Base-by-base conservation (phyloP, 2,329 filamentous ascomycete genomes). In the Gnomoniopsis smithogilvyi region DNA sequence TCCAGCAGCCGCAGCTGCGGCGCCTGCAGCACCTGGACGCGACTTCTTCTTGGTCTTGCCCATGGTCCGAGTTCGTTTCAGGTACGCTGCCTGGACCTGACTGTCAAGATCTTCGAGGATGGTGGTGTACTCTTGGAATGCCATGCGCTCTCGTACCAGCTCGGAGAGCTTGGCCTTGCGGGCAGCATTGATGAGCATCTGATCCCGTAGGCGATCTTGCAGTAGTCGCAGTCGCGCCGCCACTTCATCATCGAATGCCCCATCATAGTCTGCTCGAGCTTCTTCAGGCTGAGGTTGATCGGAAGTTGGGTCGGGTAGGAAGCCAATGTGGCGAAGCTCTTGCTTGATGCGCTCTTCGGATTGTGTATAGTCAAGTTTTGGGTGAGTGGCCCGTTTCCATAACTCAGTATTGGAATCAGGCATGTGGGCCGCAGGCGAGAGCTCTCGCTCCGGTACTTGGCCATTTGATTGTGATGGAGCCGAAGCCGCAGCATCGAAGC, bases 51-150 rank as follows among this genome's bases (percentile, higher is more conserved):
- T 96, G 73, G 87, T 92, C 78, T 98, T 96, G 72, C 93, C 91
- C 76, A 98, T 89, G 0, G 92, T 96, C 50, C 95, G 87, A 30
- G 94, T 98, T 24, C 95, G 90, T 77, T 99, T 99, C 48, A 96
- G 86, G 70, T 98, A 99, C 3, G 95, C 94, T 54, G 91, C 89
- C 70, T 98, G 93, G 46, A 98, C 92, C 71, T 98, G 95, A 46
- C 88, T 87, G 78, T 99, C 95, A 22, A 99, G 86, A 72, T 99
- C 95, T 71, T 99, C 95, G 53, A 96, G 88, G 67, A 99, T 99
- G 58, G 92, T 97, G 72, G 89, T 90, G 78, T 96, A 99, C 72
- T 99, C 95, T 70, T 99, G 95, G 75, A 95, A 88, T 0, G 95
- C 95, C 85, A 99, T 94, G 64, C 92, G 88, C 71, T 96, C 93